Evolutionary conservation across 2,329 filamentous ascomycete species (phyloP).

Genomic region (Onygenales sp.): DNA sequence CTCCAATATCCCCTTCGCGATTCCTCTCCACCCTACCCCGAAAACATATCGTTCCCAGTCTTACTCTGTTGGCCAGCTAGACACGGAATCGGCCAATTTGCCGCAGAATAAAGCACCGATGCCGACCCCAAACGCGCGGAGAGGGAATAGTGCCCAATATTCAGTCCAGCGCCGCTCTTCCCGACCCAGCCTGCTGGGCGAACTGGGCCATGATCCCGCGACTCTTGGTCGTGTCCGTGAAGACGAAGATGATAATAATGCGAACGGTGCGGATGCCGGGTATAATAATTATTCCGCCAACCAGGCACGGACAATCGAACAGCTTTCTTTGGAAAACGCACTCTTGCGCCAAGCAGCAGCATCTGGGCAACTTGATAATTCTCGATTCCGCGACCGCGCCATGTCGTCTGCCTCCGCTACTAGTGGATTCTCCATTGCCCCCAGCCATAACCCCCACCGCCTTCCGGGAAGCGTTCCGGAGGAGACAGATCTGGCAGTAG

Average conservation of each 20-base stretch:
- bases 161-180: conserved; percentile 74
- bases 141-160: conserved; percentile 40
- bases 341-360: conserved; percentile 37
- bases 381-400: conserved; percentile 30
- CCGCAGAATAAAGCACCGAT: conserved; percentile 23
- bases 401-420: conserved; percentile 30
- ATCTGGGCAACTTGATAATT: conserved; percentile 26
- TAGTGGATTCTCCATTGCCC: conserved; percentile 23
- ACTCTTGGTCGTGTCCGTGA: conserved; percentile 39
- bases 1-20: conserved; percentile 65
- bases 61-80: conserved; percentile 86
- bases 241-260: conserved; percentile 37
- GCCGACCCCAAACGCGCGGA: conserved; percentile 22
- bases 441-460: conserved; percentile 25
- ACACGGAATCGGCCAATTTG: conserved; percentile 48
- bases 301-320: conserved; percentile 34
- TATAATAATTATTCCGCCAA: conserved; percentile 29
- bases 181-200: conserved; percentile 40
- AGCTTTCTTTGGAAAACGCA: conserved; percentile 39
- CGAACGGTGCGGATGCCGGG: conserved; percentile 29
- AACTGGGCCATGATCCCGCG: conserved; percentile 36
- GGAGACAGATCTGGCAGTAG: conserved; percentile 34
- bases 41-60: conserved; percentile 95
- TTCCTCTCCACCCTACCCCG: conserved; percentile 78
- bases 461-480: conserved; percentile 34